Base-by-base conservation (phyloP, 208 protist genomes). In the Trypanosoma vivax region DNA sequence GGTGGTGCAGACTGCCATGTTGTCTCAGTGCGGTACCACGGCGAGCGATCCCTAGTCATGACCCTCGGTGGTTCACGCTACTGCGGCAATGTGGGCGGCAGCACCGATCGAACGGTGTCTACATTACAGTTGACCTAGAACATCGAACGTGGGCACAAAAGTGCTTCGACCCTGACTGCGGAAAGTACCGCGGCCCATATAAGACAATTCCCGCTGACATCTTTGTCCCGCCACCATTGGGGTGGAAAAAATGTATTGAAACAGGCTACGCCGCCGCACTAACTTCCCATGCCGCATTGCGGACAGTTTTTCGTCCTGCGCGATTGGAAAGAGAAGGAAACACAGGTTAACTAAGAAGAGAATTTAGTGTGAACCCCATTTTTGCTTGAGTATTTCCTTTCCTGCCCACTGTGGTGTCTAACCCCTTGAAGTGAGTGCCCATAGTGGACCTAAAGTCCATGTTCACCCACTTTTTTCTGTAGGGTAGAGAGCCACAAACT, bases 131-230 rank as follows among this genome's bases (percentile, higher is more conserved):
- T 1, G 76, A 89, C 52, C 23, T 67, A 5, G 25, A 63, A 23
- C 46, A 50, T 14, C 28, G 38, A 14, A 69, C 66, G 0, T 83
- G 69, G 70, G 63, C 71, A 43, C 86, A 90, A 40, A 90, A 89
- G 62, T 94, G 86, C 51, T 86, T 86, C 49, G 86, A 94, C 46
- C 79, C 86, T 4, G 86, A 94, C 29, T 94, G 86, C 59, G 60
- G 47, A 1, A 24, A 51, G 3, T 92, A 70, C 42, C 64, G 70
- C 11, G 73, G 65, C 0, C 34, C 62, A 2, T 29, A 51, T 7
- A 25, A 43, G 23, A 47, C 63, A 4, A 45, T 72, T 35, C 57
- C 46, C 0, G 4, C 31, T 13, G 4, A 2, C 18, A 28, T 46
- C 37, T 11, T 30, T 2, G 23, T 19, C 14, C 10, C 9, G 28